A percentile compares a stretch with the other conserved stretches of the same genome.
phyloP scores from a whole-genome alignment of 768 basidiomycete species.

The Naganishia onofrii region DNA sequence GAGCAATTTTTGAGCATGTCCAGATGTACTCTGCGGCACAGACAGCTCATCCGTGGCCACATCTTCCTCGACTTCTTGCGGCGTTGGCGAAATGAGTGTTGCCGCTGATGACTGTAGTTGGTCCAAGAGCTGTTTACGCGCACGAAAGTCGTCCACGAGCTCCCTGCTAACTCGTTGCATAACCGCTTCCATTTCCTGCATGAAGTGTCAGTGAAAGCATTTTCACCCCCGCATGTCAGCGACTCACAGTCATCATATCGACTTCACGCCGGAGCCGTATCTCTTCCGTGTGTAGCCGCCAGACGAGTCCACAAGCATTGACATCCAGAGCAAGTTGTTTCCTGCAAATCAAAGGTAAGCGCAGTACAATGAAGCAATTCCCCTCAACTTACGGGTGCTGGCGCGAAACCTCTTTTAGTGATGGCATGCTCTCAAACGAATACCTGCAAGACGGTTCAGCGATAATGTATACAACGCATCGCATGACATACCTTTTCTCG shows the following conservation, averaged over 20 bases:
- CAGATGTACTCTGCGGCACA: neutral
- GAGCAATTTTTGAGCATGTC: neutral
- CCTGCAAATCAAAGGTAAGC: neutral
- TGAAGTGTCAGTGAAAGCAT: no score
- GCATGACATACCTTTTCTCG: neutral
- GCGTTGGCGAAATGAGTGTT: neutral
- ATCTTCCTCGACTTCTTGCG: slow-evolving; percentile 6
- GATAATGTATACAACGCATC: no score
- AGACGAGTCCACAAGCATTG: neutral
- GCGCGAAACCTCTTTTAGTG: neutral
- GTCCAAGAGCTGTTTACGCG: neutral
- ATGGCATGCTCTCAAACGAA: slow-evolving; percentile 5
- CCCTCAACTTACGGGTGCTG: slow-evolving; percentile 12
- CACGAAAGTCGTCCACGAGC: neutral
- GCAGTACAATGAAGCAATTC: neutral
- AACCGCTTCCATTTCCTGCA: slow-evolving; percentile 15
- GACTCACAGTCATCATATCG: slow-evolving; percentile 12
- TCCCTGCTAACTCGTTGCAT: slow-evolving; percentile 17
- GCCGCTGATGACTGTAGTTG: slow-evolving; percentile 6
- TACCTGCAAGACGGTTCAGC: neutral
- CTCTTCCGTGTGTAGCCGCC: neutral
- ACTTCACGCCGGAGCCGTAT: slow-evolving; percentile 2
- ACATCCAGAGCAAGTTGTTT: slow-evolving; percentile 14
- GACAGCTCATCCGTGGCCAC: neutral
- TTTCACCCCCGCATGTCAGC: no score